Percentiles rank a stretch among this genome's conserved stretches.
Conservation (phyloP, 345 rosid genomes). For the Tarenaya hassleriana region DNA sequence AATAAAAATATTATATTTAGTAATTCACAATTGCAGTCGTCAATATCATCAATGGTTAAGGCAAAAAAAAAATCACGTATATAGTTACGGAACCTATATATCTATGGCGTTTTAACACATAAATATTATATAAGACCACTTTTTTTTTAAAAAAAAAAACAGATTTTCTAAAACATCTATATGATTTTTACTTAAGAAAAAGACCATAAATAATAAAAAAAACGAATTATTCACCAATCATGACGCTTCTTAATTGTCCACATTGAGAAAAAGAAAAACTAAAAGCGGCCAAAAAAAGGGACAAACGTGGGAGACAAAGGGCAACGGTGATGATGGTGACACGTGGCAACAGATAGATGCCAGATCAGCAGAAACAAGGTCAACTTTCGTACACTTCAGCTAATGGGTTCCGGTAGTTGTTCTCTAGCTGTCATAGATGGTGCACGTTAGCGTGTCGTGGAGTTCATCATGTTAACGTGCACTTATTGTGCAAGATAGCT, state of each 20-base stretch:
- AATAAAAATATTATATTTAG: too few relatives aligned
- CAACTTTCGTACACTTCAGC: slow-evolving; percentile 9
- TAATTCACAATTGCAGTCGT: too few relatives aligned
- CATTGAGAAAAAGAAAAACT: neutral
- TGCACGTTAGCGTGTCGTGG: neutral
- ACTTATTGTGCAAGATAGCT: slow-evolving; percentile 19
- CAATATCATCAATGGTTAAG: too few relatives aligned
- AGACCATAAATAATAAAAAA: neutral
- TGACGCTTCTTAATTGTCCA: too few relatives aligned
- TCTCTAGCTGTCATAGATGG: slow-evolving; percentile 8
- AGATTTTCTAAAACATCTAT: too few relatives aligned
- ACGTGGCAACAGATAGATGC: slow-evolving; percentile 1
- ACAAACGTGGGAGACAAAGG: too few relatives aligned
- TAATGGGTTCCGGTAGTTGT: slow-evolving; percentile 9
- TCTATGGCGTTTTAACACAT: too few relatives aligned
- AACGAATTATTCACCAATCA: too few relatives aligned
- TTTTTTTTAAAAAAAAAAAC: too few relatives aligned
- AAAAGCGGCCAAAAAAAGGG: neutral
- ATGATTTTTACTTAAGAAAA: neutral
- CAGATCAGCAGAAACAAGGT: neutral
- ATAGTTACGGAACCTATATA: too few relatives aligned
- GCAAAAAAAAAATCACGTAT: too few relatives aligned
- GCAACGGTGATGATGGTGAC: slow-evolving; percentile 2
- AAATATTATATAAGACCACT: too few relatives aligned
- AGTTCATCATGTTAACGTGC: neutral